These are phyloP conservation scores for Ceratocystis lukuohia DNA, from an alignment of 2,329 filamentous ascomycete species.

Conservation along the genomic window DNA sequence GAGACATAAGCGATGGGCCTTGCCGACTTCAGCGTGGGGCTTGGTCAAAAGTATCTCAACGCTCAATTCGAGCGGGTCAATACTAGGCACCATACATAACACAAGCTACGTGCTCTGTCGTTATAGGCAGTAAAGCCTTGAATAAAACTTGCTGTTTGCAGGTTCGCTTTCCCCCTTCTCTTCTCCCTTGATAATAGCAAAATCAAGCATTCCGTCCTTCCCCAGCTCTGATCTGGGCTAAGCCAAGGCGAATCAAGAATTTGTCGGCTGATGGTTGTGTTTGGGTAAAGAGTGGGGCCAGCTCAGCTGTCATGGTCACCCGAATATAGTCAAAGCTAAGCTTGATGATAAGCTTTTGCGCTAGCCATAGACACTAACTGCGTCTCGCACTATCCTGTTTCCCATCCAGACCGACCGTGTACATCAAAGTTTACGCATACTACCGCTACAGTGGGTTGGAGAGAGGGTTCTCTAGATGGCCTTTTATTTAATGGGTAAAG, in stretches of 20 bases:
- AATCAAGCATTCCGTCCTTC: not conserved
- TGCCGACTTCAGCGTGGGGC: not conserved
- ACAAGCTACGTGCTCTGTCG: not conserved
- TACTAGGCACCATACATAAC: not conserved
- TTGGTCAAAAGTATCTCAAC: not conserved
- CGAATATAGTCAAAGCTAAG: not conserved
- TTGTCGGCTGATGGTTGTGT: not conserved
- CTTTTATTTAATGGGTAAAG: not conserved
- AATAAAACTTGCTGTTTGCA: not conserved
- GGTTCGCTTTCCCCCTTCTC: not conserved
- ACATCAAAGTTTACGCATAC: not conserved
- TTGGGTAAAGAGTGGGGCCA: not conserved
- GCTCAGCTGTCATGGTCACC: not conserved
- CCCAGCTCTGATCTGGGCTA: not conserved
- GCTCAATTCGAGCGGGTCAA: not conserved
- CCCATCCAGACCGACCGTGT: not conserved
- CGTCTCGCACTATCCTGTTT: not conserved
- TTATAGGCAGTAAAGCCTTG: not conserved
- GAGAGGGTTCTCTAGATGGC: not conserved
- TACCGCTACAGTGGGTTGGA: not conserved
- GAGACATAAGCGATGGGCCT: not conserved
- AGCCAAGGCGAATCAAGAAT: not conserved
- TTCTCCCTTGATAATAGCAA: not conserved
- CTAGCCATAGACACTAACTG: not conserved
- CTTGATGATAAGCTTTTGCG: not conserved